Conservation (phyloP, 345 rosid species). For the Sonneratia caseolaris region DNA sequence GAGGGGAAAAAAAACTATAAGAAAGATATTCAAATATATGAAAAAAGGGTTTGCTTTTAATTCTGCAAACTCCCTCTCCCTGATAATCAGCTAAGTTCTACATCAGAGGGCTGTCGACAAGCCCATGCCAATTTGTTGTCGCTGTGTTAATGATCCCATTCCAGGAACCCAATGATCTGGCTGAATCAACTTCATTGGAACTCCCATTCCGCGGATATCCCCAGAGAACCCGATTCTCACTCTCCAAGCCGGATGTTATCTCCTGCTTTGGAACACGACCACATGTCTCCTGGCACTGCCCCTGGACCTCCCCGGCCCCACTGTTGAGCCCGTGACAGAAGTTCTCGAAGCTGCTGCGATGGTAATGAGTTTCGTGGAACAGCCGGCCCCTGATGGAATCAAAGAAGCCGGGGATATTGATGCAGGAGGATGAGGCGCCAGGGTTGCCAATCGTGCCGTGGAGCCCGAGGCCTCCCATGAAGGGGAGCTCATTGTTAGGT, state of each 20-base stretch:
- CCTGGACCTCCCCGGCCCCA: background rate
- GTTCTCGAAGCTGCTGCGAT: background rate
- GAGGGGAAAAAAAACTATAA: background rate
- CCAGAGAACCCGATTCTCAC: background rate
- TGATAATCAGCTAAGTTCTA: background rate
- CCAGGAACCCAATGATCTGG: background rate
- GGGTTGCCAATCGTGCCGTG: background rate
- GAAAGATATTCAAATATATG: background rate
- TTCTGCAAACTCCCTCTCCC: background rate
- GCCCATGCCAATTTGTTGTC: background rate
- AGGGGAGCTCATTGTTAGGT: background rate
- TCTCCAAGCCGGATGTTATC: background rate
- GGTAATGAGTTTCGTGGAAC: background rate
- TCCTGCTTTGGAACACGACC: background rate
- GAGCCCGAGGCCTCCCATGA: conserved; percentile 1
- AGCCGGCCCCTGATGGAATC: background rate
- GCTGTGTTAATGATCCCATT: background rate
- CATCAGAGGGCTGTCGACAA: conserved; percentile 1
- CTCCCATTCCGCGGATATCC: background rate
- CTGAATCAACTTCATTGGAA: background rate
- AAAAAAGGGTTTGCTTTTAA: background rate
- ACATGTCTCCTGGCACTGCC: background rate
- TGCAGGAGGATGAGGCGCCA: background rate
- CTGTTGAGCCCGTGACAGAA: background rate
- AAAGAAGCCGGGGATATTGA: no score